Evolutionary conservation across 2,329 filamentous ascomycete genomes (phyloP).

Genomic region (Neonectria sp.): DNA sequence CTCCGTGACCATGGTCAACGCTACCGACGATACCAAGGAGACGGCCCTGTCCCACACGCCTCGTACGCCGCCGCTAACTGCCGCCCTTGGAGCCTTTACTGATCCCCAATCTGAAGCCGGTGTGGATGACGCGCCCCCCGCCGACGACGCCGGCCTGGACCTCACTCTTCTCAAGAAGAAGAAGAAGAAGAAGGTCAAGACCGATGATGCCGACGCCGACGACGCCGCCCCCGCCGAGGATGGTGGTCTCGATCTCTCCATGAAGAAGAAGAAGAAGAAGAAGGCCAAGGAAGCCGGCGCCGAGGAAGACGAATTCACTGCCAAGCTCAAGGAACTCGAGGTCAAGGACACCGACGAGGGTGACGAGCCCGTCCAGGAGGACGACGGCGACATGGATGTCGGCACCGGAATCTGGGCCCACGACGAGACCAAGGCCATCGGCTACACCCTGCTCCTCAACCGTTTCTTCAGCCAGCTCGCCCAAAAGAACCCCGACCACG

Average conservation of each 20-base stretch:
- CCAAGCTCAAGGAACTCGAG: constrained; percentile 74
- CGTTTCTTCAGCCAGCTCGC: constrained; percentile 97
- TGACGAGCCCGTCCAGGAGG: constrained; percentile 64
- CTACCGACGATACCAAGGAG: constrained; percentile 81
- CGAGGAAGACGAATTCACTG: constrained; percentile 75
- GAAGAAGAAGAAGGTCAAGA: constrained; percentile 66
- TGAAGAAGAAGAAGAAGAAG: constrained; percentile 88
- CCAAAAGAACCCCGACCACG: constrained; percentile 96
- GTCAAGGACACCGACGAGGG: constrained; percentile 76
- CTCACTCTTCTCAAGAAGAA: constrained; percentile 88
- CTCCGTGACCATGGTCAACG: constrained; percentile 82
- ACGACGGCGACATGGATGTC: constrained; percentile 84
- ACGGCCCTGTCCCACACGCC: constrained; percentile 85
- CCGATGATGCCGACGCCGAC: constrained; percentile 61
- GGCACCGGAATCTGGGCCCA: constrained; percentile 94
- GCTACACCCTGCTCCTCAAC: constrained; percentile 86
- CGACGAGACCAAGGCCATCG: constrained; percentile 82
- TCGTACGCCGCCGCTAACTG: constrained; percentile 74
- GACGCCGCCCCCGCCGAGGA: constrained; percentile 61
- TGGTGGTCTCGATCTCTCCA: constrained; percentile 67
- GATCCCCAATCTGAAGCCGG: constrained; percentile 60
- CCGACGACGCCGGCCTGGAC: constrained; percentile 68
- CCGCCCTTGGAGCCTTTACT: constrained; percentile 70
- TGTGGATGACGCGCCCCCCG: constrained; percentile 61
- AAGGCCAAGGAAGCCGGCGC: constrained; percentile 70